Evolutionary conservation across 2,329 filamentous ascomycete species (phyloP).

Genomic region (Claviceps monticola): DNA sequence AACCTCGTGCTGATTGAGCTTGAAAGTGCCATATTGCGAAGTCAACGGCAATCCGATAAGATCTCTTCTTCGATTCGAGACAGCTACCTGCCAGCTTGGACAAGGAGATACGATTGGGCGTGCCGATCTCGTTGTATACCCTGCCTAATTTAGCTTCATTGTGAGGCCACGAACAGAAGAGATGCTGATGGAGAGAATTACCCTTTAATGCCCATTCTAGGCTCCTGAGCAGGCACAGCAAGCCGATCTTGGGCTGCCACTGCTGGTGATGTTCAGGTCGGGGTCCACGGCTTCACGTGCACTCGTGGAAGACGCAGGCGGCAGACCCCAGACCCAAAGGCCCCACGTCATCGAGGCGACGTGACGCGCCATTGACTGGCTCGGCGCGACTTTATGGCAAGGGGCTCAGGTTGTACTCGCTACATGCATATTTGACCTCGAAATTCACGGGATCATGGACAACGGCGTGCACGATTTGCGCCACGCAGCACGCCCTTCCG

Average conservation of each 20-base stretch:
- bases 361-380: constrained; percentile 12
- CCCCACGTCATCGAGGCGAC: constrained; percentile 19
- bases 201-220: constrained; percentile 53
- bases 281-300: neutral
- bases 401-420: neutral
- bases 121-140: constrained; percentile 80
- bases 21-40: constrained; percentile 98
- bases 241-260: neutral
- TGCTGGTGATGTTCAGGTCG: neutral
- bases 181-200: constrained; percentile 14
- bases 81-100: constrained; percentile 70
- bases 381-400: constrained; percentile 11
- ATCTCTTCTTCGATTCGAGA: constrained; percentile 54
- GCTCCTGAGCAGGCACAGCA: neutral
- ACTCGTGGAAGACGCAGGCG: too few species aligned
- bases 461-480: too few species aligned
- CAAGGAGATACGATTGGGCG: constrained; percentile 65
- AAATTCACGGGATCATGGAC: too few species aligned
- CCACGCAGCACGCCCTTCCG: too few species aligned
- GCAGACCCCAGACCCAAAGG: neutral
- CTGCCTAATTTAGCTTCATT: constrained; percentile 29
- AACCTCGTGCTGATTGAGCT: constrained; percentile 64
- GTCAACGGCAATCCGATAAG: constrained; percentile 80
- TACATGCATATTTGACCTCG: neutral
- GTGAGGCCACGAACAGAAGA: too few species aligned